Base-by-base conservation (phyloP, 352 stramenopile species). In the Phytophthora idaei region DNA sequence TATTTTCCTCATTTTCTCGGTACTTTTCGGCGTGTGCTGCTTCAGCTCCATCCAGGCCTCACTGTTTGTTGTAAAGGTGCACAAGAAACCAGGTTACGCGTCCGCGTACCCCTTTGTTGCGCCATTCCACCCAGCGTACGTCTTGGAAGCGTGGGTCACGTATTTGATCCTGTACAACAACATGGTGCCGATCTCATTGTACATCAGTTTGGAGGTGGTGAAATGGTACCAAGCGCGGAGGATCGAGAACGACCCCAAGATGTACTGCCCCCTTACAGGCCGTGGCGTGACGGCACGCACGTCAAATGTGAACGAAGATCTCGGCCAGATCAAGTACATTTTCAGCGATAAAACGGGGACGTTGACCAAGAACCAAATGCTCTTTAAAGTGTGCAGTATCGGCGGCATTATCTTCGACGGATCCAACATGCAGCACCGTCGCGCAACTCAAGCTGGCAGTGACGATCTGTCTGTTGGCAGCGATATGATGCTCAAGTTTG, bases 321-420 rank as follows among this genome's bases (percentile, higher is more conserved):
- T 99, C 2, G 98, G 97, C 0, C 93, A 99, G 80, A 98, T 99
- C 66, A 94, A 98, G 63, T 99, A 99, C 76, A 95, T 99, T 11
- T 99, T 99, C 76, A 98, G 87, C 15, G 98, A 99, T 73, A 99
- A 99, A 73, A 99, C 98, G 1, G 98, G 98, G 7, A 99, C 98
- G 4, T 75, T 99, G 15, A 99, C 98, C 2, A 97, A 97, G 55
- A 99, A 99, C 68, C 90, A 99, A 56, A 99, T 99, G 98, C 78
- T 98, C 21, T 98, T 99, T 68, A 96, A 97, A 62, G 81, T 94
- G 9, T 98, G 94, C 64, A 93, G 85, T 36, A 95, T 99, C 29
- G 89, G 85, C 21, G 94, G 94, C 11, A 83, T 94, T 29, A 92
- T 97, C 46, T 99, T 96, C 52, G 94, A 96, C 37, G 83, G 83